Base-by-base conservation (phyloP, 495 filamentous ascomycete genomes). In the Podospora comata region DNA sequence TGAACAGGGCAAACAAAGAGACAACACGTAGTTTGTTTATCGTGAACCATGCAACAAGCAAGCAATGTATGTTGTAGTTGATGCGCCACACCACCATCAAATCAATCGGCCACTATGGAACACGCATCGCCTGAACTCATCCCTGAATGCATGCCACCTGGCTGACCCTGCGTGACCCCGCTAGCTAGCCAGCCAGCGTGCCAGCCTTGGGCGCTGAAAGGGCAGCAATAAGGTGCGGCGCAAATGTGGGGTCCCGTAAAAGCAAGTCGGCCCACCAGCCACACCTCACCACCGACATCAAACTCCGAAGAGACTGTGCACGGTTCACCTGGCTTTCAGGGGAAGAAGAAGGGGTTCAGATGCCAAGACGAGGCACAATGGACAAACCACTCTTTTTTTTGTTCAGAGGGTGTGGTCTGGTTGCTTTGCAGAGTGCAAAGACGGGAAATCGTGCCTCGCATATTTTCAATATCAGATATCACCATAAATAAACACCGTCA, bases 1-100 rank as follows among this genome's bases (percentile, higher is more conserved):
- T 48, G 39, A 48, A 48, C 39, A 2, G 39, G 9, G 39, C 39
- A 48, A 18, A 48, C 39, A 48, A 48, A 48, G 39, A 48, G 39
- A 48, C 7, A 58, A 58, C 55, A 58, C 55, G 55, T 58, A 58
- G 23, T 58, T 58, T 26, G n/a, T 19, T 58, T 26, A 26, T 58
- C 55, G 6, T 58, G 55, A n/a, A 26, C 39, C 39, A 48, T 48
- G 39, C 39, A 16, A 18, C 39, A 48, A 48, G 15, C 39, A 48
- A 48, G 39, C 39, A 48, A 48, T 48, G 39, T 48, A 48, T 48
- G 39, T 48, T 48, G 39, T 48, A 11, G 39, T 48, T 18, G 55
- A 5, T 26, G 55, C 55, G 55, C 55, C 55, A 58, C 55, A 58
- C 7, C 54, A 57, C 34, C 15, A 48, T 48, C 39, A 48, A 48